Evolutionary conservation across 1,139 yeast species (phyloP), one percentile per base, ranked within the genome.

Genomic region (Scheffersomyces titani): DNA sequence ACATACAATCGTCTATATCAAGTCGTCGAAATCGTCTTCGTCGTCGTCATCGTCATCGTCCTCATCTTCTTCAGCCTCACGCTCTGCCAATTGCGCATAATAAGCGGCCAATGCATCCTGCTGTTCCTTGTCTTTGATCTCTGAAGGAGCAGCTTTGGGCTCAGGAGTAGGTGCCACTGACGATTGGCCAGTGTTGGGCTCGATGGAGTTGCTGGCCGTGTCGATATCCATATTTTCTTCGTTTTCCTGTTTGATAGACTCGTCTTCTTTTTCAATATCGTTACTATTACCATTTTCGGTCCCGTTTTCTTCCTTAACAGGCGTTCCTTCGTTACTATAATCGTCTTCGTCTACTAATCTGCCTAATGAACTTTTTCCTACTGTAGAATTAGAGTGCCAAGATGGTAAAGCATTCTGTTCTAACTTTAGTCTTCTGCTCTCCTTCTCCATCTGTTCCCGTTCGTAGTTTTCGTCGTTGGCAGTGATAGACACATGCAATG

Each of bases 331-430:
- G 19, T 57, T 59, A 7, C 62, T 50, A 20, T 55, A 52, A 18
- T 63, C 63, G 44, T 74, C 80, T 44, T 78, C 85, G 30, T 75
- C 79, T 59, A 83, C 86, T 61, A 84, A 65, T 62, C 78, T 82
- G 52, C 89, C 90, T 61, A 84, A 70, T 1, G 79, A 61, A 22
- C 64, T 59, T 58, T 71, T 73, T 50, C 97, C 97, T 61, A 94
- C 96, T 0, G 99, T 92, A 66, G 96, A 87, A 63, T 88, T 88
- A 63, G 89, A 84, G 70, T 94, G 97, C 99, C 99, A 94, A 22
- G 96, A 88, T 11, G 99, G 99, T 64, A 94, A 80, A 1, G 97
- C 98, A 70, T 96, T 94, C 72, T 93, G 97, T 69, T 90, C 90
- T 70, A 93, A 84, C 70, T 89, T 90, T 62, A 78, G 82, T 61